These are phyloP conservation scores for Zymoseptoria crescenta DNA, from an alignment of 2,329 filamentous ascomycete genomes.

Conservation along the genomic window DNA sequence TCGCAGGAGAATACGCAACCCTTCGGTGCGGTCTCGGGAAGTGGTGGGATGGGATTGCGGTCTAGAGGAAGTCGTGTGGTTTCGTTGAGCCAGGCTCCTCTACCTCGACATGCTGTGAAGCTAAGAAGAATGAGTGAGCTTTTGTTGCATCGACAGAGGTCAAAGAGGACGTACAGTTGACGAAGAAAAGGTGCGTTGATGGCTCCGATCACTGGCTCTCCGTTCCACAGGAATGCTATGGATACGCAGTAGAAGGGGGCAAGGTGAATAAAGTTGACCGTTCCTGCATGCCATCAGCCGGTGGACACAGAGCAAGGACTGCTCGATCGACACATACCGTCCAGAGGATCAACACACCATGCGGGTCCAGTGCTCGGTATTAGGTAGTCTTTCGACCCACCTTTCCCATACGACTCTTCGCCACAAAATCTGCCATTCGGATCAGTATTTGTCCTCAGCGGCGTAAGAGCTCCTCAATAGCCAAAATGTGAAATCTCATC, in stretches of 20 bases:
- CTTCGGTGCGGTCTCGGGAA: conserved; percentile 57
- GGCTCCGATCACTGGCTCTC: conserved; percentile 58
- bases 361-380: conserved; percentile 54
- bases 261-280: conserved; percentile 73
- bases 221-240: conserved; percentile 58
- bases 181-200: conserved; percentile 62
- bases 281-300: conserved; percentile 35
- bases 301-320: not conserved
- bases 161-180: conserved; percentile 10
- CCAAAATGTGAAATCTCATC: not conserved
- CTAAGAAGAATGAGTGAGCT: conserved; percentile 36
- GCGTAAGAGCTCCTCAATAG: not conserved
- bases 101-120: conserved; percentile 60
- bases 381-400: conserved; percentile 59
- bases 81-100: conserved; percentile 63
- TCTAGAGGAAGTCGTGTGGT: conserved; percentile 56
- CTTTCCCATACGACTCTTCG: conserved; percentile 67
- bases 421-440: conserved; percentile 56
- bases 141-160: too few relatives aligned
- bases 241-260: conserved; percentile 78
- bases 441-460: conserved; percentile 1
- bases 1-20: conserved; percentile 68
- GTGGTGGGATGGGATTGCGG: conserved; percentile 52
- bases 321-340: conserved; percentile 41
- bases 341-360: conserved; percentile 69